phyloP scores from a whole-genome alignment of 495 filamentous ascomycete species.

The Chlorociboria aeruginascens region DNA sequence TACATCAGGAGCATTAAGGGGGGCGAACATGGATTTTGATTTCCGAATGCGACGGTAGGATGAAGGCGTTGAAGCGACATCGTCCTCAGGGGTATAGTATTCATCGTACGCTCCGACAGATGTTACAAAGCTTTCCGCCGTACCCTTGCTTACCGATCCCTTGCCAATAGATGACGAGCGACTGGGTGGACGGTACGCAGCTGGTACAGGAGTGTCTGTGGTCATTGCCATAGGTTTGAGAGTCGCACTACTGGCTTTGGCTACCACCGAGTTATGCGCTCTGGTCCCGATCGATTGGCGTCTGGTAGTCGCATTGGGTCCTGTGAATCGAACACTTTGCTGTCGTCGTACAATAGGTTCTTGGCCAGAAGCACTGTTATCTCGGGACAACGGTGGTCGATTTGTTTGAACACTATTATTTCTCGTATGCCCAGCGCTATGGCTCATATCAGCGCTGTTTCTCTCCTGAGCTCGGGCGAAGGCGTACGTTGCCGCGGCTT shows the following conservation, averaged over 20 bases:
- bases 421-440: background rate
- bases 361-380: background rate
- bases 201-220: constrained; percentile 15
- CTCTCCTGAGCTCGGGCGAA: constrained; percentile 45
- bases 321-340: constrained; percentile 46
- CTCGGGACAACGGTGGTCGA: background rate
- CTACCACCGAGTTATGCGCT: constrained; percentile 6
- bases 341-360: constrained; percentile 15
- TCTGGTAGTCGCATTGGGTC: constrained; percentile 21
- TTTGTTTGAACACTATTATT: background rate
- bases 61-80: constrained; percentile 53
- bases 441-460: constrained; percentile 27
- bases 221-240: constrained; percentile 12
- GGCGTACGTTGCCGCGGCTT: constrained; percentile 55
- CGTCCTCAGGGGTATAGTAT: constrained; percentile 44
- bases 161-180: constrained; percentile 25
- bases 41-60: constrained; percentile 66
- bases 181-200: constrained; percentile 17
- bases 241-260: constrained; percentile 2
- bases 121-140: constrained; percentile 24
- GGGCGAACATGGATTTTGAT: constrained; percentile 59
- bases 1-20: constrained; percentile 29
- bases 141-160: constrained; percentile 22
- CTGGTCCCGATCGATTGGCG: constrained; percentile 11
- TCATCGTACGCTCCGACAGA: constrained; percentile 28